These are phyloP conservation scores for Lactarius akahatsu DNA, from an alignment of 768 basidiomycete species.

Conservation along the genomic window DNA sequence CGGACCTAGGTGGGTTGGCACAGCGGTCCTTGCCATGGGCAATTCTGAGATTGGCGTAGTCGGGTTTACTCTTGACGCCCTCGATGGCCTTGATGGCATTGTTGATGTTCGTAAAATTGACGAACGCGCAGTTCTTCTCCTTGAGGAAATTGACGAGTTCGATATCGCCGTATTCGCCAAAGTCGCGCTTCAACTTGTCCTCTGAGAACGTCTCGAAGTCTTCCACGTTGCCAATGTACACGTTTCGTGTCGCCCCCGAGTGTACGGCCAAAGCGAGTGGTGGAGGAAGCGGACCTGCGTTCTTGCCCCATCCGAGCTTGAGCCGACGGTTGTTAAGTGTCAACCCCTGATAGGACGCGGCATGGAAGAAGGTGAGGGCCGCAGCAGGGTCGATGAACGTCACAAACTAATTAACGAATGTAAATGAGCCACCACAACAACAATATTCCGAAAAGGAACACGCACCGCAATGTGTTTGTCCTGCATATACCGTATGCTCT, in stretches of 20 bases:
- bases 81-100: slow-evolving; percentile 99
- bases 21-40: slow-evolving; percentile 96
- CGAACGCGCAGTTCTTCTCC: slow-evolving; percentile 96
- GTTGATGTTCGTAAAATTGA: slow-evolving; percentile 92
- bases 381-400: slow-evolving; percentile 94
- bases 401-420: slow-evolving; percentile 62
- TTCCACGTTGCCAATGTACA: slow-evolving; percentile 93
- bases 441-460: slow-evolving; percentile 27
- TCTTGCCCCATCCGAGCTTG: slow-evolving; percentile 99
- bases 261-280: slow-evolving; percentile 86
- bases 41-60: slow-evolving; percentile 86
- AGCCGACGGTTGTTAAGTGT: slow-evolving; percentile 91
- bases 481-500: slow-evolving; percentile 92
- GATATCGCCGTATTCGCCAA: slow-evolving; percentile 94
- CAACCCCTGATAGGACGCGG: slow-evolving; percentile 85
- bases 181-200: slow-evolving; percentile 88
- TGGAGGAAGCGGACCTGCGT: slow-evolving; percentile 82
- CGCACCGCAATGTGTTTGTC: slow-evolving; percentile 96
- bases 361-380: slow-evolving; percentile 92
- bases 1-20: slow-evolving; percentile 86
- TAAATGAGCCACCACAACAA: slow-evolving; percentile 20
- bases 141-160: slow-evolving; percentile 95
- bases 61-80: slow-evolving; percentile 85
- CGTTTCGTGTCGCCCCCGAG: slow-evolving; percentile 91
- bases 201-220: slow-evolving; percentile 93